phyloP scores from a whole-genome alignment of 768 basidiomycete species.

The Tremella yokohamensis region DNA sequence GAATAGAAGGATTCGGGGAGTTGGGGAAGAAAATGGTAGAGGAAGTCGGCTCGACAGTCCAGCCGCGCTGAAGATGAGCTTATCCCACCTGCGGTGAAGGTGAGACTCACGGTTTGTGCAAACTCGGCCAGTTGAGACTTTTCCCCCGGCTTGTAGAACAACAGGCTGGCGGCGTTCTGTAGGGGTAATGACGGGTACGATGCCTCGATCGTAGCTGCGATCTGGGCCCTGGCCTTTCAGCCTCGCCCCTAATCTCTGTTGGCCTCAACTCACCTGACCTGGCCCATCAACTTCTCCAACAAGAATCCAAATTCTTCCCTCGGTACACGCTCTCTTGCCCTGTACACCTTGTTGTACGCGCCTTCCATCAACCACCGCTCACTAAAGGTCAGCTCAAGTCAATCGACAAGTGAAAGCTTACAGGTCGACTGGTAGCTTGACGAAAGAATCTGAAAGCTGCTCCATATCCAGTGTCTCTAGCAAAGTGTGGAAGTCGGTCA shows the following conservation, averaged over 20 bases:
- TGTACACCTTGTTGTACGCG: constrained; percentile 96
- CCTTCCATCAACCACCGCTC: constrained; percentile 99
- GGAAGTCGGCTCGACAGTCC: constrained; percentile 62
- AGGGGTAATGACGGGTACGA: constrained; percentile 89
- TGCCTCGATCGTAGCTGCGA: constrained; percentile 90
- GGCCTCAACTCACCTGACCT: constrained; percentile 66
- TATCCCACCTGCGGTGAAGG: background rate
- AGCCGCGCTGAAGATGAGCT: constrained; percentile 60
- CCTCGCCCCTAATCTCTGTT: background rate
- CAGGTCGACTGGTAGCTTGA: constrained; percentile 49
- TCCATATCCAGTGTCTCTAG: constrained; percentile 69
- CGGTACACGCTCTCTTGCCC: constrained; percentile 85
- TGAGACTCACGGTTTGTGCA: constrained; percentile 65
- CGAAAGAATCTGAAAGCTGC: constrained; percentile 48
- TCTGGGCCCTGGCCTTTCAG: constrained; percentile 61
- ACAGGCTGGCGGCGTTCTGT: constrained; percentile 79
- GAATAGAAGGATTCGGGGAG: constrained; percentile 24
- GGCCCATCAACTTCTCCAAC: constrained; percentile 86
- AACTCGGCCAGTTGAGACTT: constrained; percentile 61
- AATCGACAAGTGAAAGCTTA: constrained; percentile 12
- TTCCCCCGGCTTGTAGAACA: constrained; percentile 86
- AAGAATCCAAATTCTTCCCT: constrained; percentile 93
- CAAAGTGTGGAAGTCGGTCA: constrained; percentile 95
- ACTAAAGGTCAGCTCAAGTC: constrained; percentile 22
- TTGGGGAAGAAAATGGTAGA: constrained; percentile 70